phyloP scores from a whole-genome alignment of 2,329 filamentous ascomycete species.

The Colletotrichum karsti region DNA sequence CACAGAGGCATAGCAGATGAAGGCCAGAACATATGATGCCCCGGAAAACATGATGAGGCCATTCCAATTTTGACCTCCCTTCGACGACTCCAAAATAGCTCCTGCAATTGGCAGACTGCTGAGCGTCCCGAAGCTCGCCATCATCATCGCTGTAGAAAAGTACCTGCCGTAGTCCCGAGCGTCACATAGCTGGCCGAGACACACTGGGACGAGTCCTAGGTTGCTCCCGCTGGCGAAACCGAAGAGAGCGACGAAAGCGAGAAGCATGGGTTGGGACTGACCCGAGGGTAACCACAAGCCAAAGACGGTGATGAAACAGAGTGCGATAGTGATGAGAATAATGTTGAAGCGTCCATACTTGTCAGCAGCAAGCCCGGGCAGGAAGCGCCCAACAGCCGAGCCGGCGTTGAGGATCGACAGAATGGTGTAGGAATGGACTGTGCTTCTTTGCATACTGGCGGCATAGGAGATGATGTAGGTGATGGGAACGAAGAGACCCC shows the following conservation, averaged over 20 bases:
- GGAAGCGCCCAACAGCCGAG: conserved; percentile 78
- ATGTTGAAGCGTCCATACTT: conserved; percentile 82
- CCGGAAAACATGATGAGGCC: conserved; percentile 25
- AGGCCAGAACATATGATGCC: conserved; percentile 23
- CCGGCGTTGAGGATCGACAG: conserved; percentile 85
- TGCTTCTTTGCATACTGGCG: conserved; percentile 65
- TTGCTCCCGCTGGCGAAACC: conserved; percentile 84
- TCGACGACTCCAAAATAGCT: conserved; percentile 32
- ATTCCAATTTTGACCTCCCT: conserved; percentile 18
- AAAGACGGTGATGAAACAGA: conserved; percentile 64
- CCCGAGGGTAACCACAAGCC: conserved; percentile 76
- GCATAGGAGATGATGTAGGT: conserved; percentile 82
- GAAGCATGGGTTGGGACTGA: conserved; percentile 61
- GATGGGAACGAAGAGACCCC: conserved; percentile 76
- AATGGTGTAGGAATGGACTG: conserved; percentile 74
- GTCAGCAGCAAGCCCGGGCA: conserved; percentile 81
- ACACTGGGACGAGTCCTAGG: conserved; percentile 80
- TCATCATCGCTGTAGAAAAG: conserved; percentile 79
- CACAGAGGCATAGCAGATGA: conserved; percentile 24
- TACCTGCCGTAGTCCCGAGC: conserved; percentile 80
- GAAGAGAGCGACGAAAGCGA: conserved; percentile 77
- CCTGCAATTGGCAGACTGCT: conserved; percentile 56
- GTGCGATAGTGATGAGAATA: conserved; percentile 72
- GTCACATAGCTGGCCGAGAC: conserved; percentile 81
- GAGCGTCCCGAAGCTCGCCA: conserved; percentile 76